Percentiles rank a stretch among this genome's conserved stretches.
Conservation (phyloP, 306 rosid species). For the Acacia melanoxylon region DNA sequence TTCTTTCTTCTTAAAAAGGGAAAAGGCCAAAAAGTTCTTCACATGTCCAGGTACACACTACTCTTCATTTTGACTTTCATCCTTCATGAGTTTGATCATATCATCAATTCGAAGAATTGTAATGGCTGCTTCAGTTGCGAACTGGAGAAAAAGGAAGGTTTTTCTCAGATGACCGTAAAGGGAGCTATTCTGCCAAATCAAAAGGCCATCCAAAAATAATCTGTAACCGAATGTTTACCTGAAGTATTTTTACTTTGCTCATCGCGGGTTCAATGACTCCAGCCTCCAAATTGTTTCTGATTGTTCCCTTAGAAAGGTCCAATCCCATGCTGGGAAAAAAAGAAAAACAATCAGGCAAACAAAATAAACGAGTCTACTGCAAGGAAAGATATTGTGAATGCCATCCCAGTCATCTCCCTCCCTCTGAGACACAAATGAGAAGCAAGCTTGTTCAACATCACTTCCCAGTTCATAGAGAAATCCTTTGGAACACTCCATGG, state of each 20-base stretch:
- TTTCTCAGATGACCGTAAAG: neutral
- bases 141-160: constrained; percentile 41
- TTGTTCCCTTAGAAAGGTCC: constrained; percentile 75
- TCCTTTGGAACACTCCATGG: neutral
- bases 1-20: neutral
- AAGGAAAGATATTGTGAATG: neutral
- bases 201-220: neutral
- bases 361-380: neutral
- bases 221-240: constrained; percentile 44
- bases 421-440: neutral
- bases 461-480: neutral
- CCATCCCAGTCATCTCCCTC: neutral
- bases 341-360: neutral
- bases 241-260: constrained; percentile 98
- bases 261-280: constrained; percentile 99
- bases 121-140: constrained; percentile 97
- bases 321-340: constrained; percentile 73
- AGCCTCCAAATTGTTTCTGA: constrained; percentile 94
- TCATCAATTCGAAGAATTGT: constrained; percentile 98
- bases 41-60: constrained; percentile 7
- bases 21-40: neutral
- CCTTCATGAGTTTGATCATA: constrained; percentile 93
- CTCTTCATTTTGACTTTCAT: constrained; percentile 73
- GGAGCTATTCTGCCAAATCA: neutral
- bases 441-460: no score